Evolutionary conservation across 2,329 filamentous ascomycete genomes (phyloP).

Genomic region (Cordyceps pruinosa): DNA sequence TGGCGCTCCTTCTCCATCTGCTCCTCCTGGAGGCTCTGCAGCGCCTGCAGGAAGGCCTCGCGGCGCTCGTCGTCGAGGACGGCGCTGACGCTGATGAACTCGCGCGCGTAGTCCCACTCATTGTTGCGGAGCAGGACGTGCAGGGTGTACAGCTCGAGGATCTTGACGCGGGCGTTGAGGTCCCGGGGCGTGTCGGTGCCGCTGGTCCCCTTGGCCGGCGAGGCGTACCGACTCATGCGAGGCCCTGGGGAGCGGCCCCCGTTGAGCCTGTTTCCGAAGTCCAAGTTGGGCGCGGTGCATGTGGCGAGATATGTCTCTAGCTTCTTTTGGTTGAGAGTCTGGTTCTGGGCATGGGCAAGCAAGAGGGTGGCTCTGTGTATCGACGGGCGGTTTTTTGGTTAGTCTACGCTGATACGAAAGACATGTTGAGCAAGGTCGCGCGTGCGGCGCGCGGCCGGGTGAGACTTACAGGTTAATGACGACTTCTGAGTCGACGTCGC

Average conservation of each 20-base stretch:
- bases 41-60: constrained; percentile 79
- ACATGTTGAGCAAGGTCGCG: neutral
- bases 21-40: constrained; percentile 79
- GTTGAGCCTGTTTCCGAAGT: constrained; percentile 59
- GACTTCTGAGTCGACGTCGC: constrained; percentile 88
- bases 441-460: neutral
- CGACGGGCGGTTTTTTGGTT: constrained; percentile 10
- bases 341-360: constrained; percentile 79
- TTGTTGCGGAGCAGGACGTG: constrained; percentile 90
- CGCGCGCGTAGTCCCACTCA: constrained; percentile 91
- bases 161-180: constrained; percentile 76
- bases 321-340: constrained; percentile 76
- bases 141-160: constrained; percentile 89
- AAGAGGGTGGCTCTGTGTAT: constrained; percentile 70
- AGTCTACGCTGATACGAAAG: neutral
- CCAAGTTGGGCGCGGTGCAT: constrained; percentile 63
- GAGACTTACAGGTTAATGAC: constrained; percentile 71
- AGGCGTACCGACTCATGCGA: constrained; percentile 33
- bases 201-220: constrained; percentile 42
- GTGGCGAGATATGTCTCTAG: constrained; percentile 85
- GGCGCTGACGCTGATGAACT: constrained; percentile 82
- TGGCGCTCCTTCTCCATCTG: constrained; percentile 63
- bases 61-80: constrained; percentile 87
- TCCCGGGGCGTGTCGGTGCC: constrained; percentile 80
- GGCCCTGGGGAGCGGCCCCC: constrained; percentile 33